A percentile compares a stretch with the other conserved stretches of the same genome.
These are phyloP conservation scores for Verticillium klebahnii DNA, from an alignment of 2,329 filamentous ascomycete species.

Conservation along the genomic window DNA sequence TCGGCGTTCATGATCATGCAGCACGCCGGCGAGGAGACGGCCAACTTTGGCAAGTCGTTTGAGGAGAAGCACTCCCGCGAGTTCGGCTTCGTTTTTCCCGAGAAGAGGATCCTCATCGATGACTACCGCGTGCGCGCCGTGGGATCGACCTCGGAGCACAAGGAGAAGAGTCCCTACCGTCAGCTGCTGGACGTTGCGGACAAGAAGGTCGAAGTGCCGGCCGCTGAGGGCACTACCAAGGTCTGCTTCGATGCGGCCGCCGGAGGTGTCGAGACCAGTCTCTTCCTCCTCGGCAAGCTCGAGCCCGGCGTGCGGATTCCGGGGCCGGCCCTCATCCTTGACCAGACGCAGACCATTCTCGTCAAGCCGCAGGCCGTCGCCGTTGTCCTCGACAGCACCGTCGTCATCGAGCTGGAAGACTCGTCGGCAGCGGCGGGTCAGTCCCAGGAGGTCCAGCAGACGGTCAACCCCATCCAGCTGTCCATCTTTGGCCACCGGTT, in stretches of 20 bases:
- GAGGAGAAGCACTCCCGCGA: slow-evolving; percentile 68
- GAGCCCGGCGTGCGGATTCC: slow-evolving; percentile 20
- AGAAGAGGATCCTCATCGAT: slow-evolving; percentile 28
- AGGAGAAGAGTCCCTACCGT: slow-evolving; percentile 11
- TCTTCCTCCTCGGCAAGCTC: slow-evolving; percentile 21
- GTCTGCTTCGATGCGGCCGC: slow-evolving; percentile 12
- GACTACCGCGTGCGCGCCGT: slow-evolving; percentile 14
- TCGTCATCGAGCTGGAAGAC: slow-evolving; percentile 26
- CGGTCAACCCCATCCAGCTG: slow-evolving; percentile 68
- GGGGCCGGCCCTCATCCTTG: slow-evolving; percentile 68
- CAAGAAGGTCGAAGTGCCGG: slow-evolving; percentile 3
- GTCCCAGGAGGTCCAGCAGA: slow-evolving; percentile 49
- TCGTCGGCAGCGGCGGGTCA: slow-evolving; percentile 48
- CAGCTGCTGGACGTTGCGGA: slow-evolving; percentile 6
- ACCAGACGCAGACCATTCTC: slow-evolving; percentile 70
- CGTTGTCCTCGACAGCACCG: slow-evolving; percentile 27
- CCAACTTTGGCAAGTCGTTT: slow-evolving; percentile 64
- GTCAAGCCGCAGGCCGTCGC: slow-evolving; percentile 43
- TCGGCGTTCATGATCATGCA: slow-evolving; percentile 32
- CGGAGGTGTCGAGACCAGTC: background rate
- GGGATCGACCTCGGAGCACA: slow-evolving; percentile 8
- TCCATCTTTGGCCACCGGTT: slow-evolving; percentile 74
- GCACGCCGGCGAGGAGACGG: slow-evolving; percentile 16
- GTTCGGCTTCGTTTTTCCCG: slow-evolving; percentile 55
- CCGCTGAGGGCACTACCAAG: slow-evolving; percentile 6